Evolutionary conservation across 2,329 filamentous ascomycete species (phyloP), one percentile per base, ranked within the genome.

Genomic region (Paecilomyces fulvus): DNA sequence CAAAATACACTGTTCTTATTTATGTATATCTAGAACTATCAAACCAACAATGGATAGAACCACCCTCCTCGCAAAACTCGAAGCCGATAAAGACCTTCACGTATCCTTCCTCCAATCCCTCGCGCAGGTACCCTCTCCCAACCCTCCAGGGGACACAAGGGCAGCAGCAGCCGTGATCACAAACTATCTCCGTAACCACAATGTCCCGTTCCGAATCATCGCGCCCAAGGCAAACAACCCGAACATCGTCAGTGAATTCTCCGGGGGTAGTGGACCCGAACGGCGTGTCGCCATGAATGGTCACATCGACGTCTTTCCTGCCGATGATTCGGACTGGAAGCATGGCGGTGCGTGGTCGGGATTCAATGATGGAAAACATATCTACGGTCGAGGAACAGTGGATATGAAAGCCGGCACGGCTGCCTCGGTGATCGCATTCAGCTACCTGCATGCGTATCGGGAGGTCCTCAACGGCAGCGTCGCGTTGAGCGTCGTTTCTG

Each of bases 341-440:
- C 56, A 68, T 11, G 61, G 65, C 23, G 64, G 68, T 49, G 69
- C 75, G 2, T 77, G 69, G 63, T 73, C 73, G 11, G 71, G 72
- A 11, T 62, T 72, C 23, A 63, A 70, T 7, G 64, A 68, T 21
- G 64, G 65, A 7, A 63, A 65, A 3, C 63, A 65, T 9, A 63
- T 76, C 17, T 65, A 72, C 57, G 74, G 75, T 2, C 63, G 73
- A 20, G 73, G 72, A 2, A 68, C 65, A 0, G 74, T 76, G 1
- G 75, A 77, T 56, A 77, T 77, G 74, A 77, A 77, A 61, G 70
- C 73, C 5, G 75, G 74, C 0, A 76, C 70, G 4, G 72, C 71
- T 1, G 73, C 75, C 0, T 65, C 64, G 2, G 64, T 75, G 5
- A 70, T 75, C n/a, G 74, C 73, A 2, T 77, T 70, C 55, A 60